Percentiles rank a stretch among this genome's conserved stretches.
Evolutionary conservation across 805 yeast species (phyloP).

Genomic region (Hanseniaspora thailandica): DNA sequence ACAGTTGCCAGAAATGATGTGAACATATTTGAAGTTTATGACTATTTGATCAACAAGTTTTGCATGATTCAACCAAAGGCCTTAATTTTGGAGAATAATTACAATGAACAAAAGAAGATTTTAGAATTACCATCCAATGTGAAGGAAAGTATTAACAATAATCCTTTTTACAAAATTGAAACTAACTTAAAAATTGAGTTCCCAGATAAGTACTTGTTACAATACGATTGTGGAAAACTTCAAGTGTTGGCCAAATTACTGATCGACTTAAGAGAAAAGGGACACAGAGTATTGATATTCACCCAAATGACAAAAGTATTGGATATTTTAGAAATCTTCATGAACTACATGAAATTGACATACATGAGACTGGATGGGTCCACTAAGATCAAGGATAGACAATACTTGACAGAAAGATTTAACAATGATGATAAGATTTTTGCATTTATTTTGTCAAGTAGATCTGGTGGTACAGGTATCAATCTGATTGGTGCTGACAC

Average conservation of each 20-base stretch:
- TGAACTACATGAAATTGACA: conserved; percentile 87
- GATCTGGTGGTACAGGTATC: conserved; percentile 98
- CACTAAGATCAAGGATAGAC: conserved; percentile 94
- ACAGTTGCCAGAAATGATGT: conserved; percentile 21
- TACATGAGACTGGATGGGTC: conserved; percentile 96
- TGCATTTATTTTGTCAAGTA: conserved; percentile 81
- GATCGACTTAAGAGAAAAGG: conserved; percentile 66
- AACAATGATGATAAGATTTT: conserved; percentile 77
- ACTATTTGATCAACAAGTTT: conserved; percentile 52
- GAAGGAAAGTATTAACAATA: conserved; percentile 31
- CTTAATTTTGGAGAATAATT: conserved; percentile 58
- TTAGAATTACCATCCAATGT: conserved; percentile 28
- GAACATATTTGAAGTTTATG: conserved; percentile 34
- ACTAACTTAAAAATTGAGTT: conserved; percentile 83
- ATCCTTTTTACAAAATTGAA: conserved; percentile 68
- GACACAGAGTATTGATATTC: conserved; percentile 89
- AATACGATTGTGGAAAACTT: conserved; percentile 93
- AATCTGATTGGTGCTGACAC: conserved; percentile 98
- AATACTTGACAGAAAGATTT: conserved; percentile 81
- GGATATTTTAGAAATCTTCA: conserved; percentile 83
- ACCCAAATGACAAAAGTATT: conserved; percentile 97
- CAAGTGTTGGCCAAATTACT: conserved; percentile 70
- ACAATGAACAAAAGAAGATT: not conserved
- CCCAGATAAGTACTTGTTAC: conserved; percentile 84
- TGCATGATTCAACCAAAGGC: conserved; percentile 83